Evolutionary conservation across 2,329 filamentous ascomycete species (phyloP).

Genomic region (Venturia aucupariae): DNA sequence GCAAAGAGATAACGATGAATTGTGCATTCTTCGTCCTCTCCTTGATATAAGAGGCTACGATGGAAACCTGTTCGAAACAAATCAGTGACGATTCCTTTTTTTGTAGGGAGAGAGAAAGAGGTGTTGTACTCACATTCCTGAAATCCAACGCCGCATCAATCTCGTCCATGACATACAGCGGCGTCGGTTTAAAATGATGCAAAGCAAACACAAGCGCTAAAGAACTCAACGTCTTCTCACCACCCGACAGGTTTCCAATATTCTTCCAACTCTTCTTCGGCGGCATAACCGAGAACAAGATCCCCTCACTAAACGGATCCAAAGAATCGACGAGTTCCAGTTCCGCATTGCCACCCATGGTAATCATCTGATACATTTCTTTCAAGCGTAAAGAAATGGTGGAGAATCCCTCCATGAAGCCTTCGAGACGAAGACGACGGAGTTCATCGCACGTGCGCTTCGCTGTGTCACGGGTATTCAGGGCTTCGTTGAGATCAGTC

Average conservation of each 20-base stretch:
- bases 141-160: slow-evolving; percentile 98
- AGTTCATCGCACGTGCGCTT: slow-evolving; percentile 92
- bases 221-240: slow-evolving; percentile 92
- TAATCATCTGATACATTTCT: slow-evolving; percentile 99
- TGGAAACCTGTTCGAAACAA: slow-evolving; percentile 55
- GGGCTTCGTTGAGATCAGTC: slow-evolving; percentile 72
- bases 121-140: slow-evolving; percentile 58
- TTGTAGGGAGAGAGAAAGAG: slow-evolving; percentile 29
- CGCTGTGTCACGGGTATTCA: slow-evolving; percentile 69
- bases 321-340: slow-evolving; percentile 92
- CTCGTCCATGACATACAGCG: slow-evolving; percentile 98
- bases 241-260: slow-evolving; percentile 89
- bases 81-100: too few relatives aligned
- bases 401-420: slow-evolving; percentile 97
- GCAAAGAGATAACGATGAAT: slow-evolving; percentile 94
- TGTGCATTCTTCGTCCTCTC: slow-evolving; percentile 98
- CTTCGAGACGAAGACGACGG: slow-evolving; percentile 78
- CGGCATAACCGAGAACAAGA: slow-evolving; percentile 96
- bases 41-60: slow-evolving; percentile 98
- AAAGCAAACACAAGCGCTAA: slow-evolving; percentile 94
- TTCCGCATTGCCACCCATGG: slow-evolving; percentile 97
- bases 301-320: slow-evolving; percentile 94
- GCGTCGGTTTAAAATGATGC: slow-evolving; percentile 96
- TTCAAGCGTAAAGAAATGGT: slow-evolving; percentile 90
- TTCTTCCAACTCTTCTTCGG: slow-evolving; percentile 99